Evolutionary conservation across 2,329 filamentous ascomycete genomes (phyloP).

Genomic region (Aspergillus vadensis): DNA sequence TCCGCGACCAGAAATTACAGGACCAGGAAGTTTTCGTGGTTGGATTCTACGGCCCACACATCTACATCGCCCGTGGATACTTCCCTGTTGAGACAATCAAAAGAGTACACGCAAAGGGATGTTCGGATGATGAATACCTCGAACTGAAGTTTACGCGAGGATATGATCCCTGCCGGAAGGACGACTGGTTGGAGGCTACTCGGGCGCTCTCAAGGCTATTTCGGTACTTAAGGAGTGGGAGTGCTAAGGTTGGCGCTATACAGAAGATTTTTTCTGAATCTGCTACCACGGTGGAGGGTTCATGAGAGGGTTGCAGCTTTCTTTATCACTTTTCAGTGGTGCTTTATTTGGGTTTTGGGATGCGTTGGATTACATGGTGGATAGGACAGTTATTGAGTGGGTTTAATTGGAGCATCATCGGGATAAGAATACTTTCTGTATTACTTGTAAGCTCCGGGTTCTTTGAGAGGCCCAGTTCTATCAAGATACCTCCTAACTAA

Average conservation of each 20-base stretch:
- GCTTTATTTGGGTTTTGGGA: too few relatives aligned
- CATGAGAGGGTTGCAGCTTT: too few relatives aligned
- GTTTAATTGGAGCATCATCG: too few relatives aligned
- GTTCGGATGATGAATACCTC: not conserved
- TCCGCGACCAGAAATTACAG: not conserved
- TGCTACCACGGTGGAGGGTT: not conserved
- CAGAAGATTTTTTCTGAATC: not conserved
- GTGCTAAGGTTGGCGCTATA: constrained; percentile 16
- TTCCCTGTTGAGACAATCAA: not conserved
- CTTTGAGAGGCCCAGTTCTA: too few relatives aligned
- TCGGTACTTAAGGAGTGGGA: constrained; percentile 15
- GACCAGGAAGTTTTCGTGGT: constrained; percentile 13
- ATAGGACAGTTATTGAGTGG: too few relatives aligned
- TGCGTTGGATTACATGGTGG: too few relatives aligned
- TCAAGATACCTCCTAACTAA: too few relatives aligned
- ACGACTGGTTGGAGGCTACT: constrained; percentile 17
- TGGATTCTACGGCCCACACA: constrained; percentile 3
- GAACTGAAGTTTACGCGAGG: constrained; percentile 11
- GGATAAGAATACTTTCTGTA: too few relatives aligned
- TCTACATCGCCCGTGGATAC: constrained; percentile 9
- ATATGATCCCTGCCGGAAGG: constrained; percentile 18
- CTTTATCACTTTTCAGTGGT: too few relatives aligned
- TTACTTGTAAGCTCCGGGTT: too few relatives aligned
- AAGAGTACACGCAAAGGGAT: constrained; percentile 4
- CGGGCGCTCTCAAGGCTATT: constrained; percentile 17